Conservation (phyloP, 2,329 filamentous ascomycete species). For the Colletotrichum chlorophyti region DNA sequence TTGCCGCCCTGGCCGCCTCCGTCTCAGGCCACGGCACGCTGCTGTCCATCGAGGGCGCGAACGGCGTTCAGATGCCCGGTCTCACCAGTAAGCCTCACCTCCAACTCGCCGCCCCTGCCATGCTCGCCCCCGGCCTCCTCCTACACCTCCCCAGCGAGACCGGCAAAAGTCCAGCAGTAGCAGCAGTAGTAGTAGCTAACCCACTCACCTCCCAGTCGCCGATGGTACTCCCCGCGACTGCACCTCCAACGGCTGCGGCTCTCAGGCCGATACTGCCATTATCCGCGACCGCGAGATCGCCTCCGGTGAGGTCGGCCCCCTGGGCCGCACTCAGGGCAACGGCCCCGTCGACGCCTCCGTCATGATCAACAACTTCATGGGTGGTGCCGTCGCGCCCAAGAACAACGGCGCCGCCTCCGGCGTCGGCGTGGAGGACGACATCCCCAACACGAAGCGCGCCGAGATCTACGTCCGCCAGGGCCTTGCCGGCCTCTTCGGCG, state of each 20-base stretch:
- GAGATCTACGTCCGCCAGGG: conserved; percentile 32
- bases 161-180: background rate
- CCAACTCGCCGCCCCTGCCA: too few relatives aligned
- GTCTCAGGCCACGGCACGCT: conserved; percentile 66
- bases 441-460: conserved; percentile 37
- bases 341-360: conserved; percentile 63
- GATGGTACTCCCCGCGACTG: conserved; percentile 75
- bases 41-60: conserved; percentile 62
- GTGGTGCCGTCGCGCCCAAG: conserved; percentile 43
- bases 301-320: conserved; percentile 57
- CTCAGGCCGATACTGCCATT: conserved; percentile 75
- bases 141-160: too few relatives aligned
- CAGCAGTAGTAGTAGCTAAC: background rate
- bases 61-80: conserved; percentile 68
- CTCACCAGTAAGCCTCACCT: conserved; percentile 41
- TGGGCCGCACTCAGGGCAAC: conserved; percentile 68
- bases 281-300: conserved; percentile 67
- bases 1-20: conserved; percentile 43
- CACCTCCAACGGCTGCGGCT: conserved; percentile 64
- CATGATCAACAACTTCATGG: conserved; percentile 69
- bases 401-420: conserved; percentile 46
- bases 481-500: conserved; percentile 35
- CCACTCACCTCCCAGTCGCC: conserved; percentile 47
- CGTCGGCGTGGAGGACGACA: conserved; percentile 51
- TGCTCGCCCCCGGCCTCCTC: too few relatives aligned